These are phyloP conservation scores for Ascocoryne sarcoides DNA, from an alignment of 2,329 filamentous ascomycete genomes.

Conservation along the genomic window DNA sequence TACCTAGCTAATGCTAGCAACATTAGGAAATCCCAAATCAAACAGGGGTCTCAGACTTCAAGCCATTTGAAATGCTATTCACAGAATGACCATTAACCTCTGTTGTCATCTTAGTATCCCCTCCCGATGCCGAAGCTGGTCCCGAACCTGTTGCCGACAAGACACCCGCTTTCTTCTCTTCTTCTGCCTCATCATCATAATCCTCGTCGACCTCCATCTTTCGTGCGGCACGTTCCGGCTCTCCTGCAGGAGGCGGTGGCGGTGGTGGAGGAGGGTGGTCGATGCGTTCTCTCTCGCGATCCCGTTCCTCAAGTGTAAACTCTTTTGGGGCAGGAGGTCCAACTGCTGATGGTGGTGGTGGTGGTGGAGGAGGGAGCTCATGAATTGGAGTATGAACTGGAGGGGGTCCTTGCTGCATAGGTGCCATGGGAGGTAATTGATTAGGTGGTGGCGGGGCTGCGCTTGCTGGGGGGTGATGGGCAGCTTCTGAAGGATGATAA, in stretches of 20 bases:
- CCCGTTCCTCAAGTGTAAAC: conserved; percentile 46
- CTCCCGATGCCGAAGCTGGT: conserved; percentile 29
- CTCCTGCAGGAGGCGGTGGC: conserved; percentile 46
- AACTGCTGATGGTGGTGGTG: conserved; percentile 30
- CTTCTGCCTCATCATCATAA: conserved; percentile 90
- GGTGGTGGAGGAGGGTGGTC: conserved; percentile 31
- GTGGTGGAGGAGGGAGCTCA: conserved; percentile 37
- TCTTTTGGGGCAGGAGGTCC: conserved; percentile 39
- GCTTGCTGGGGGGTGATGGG: conserved; percentile 68
- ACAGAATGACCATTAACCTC: conserved; percentile 25
- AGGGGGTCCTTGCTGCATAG: conserved; percentile 52
- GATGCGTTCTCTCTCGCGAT: conserved; percentile 29
- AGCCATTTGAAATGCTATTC: conserved; percentile 26
- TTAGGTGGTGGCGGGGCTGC: conserved; percentile 38
- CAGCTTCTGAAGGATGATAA: conserved; percentile 88
- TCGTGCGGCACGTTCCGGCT: conserved; percentile 74
- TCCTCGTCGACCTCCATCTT: conserved; percentile 98
- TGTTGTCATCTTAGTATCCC: conserved; percentile 43
- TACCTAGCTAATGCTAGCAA: no score
- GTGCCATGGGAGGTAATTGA: conserved; percentile 56
- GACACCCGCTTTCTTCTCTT: conserved; percentile 59
- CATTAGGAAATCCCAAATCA: no score
- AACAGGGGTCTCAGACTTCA: conserved; percentile 21
- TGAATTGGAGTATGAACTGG: conserved; percentile 39
- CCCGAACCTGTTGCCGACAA: conserved; percentile 37